Conservation (phyloP, 768 basidiomycete genomes). For the Cantharellus cinnabarinus region DNA sequence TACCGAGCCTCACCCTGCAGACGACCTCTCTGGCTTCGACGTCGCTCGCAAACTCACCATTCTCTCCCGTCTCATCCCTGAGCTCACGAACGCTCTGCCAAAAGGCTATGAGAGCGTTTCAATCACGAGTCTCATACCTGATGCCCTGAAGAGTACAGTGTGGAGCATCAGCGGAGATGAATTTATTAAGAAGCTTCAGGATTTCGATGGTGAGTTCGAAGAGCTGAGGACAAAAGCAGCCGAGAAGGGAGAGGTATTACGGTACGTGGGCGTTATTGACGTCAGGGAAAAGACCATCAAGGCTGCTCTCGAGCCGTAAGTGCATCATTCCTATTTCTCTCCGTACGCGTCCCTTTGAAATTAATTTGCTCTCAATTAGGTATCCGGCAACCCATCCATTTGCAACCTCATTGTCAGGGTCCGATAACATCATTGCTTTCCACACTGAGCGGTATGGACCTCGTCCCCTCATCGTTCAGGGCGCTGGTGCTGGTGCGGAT, state of each 20-base stretch:
- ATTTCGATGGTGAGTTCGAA: constrained; percentile 64
- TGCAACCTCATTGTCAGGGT: constrained; percentile 85
- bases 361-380: constrained; percentile 21
- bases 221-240: constrained; percentile 58
- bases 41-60: constrained; percentile 96
- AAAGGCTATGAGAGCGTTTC: constrained; percentile 61
- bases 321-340: not conserved
- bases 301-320: constrained; percentile 78
- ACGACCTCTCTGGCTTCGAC: constrained; percentile 91
- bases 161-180: constrained; percentile 42
- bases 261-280: constrained; percentile 92
- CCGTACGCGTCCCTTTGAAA: not conserved
- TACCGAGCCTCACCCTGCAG: constrained; percentile 94
- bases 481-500: constrained; percentile 91
- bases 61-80: constrained; percentile 58
- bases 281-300: constrained; percentile 48
- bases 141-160: constrained; percentile 37
- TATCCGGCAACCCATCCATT: constrained; percentile 84
- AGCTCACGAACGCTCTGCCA: constrained; percentile 32
- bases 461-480: constrained; percentile 81
- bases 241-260: constrained; percentile 60
- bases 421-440: constrained; percentile 97
- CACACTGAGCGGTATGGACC: constrained; percentile 80
- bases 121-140: constrained; percentile 72
- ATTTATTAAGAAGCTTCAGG: constrained; percentile 60